Evolutionary conservation across 2,329 filamentous ascomycete species (phyloP).

Genomic region (Fusarium algeriense): DNA sequence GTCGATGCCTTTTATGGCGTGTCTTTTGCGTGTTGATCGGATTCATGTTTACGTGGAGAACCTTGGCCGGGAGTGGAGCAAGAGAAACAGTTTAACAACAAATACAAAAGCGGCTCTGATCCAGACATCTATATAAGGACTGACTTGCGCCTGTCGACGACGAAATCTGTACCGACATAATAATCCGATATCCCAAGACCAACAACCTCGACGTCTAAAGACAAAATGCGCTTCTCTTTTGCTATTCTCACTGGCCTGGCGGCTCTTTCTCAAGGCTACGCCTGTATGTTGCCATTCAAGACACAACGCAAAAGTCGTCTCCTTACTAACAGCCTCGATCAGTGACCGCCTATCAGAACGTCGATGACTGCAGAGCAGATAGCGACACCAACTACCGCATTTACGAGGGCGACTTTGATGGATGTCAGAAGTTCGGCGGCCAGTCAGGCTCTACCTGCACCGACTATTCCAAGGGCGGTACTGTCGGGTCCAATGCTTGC

Average conservation of each 20-base stretch:
- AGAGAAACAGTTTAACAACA: too few species aligned
- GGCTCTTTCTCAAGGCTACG: background rate
- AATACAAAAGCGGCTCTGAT: fast-evolving
- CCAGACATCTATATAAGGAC: background rate
- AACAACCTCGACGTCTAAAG: fast-evolving
- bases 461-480: background rate
- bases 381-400: background rate
- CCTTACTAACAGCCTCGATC: too few species aligned
- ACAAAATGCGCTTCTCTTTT: background rate
- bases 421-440: background rate
- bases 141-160: background rate
- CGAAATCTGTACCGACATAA: background rate
- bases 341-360: background rate
- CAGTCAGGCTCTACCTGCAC: background rate
- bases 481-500: background rate
- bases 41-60: background rate
- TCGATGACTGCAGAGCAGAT: background rate
- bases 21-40: background rate
- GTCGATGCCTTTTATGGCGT: background rate
- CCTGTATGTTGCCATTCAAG: background rate
- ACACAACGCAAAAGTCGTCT: too few species aligned
- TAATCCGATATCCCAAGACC: fast-evolving
- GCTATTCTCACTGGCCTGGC: background rate
- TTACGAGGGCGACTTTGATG: background rate
- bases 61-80: background rate